Conservation (phyloP, 331 rosid species). For the Quercus phellos region DNA sequence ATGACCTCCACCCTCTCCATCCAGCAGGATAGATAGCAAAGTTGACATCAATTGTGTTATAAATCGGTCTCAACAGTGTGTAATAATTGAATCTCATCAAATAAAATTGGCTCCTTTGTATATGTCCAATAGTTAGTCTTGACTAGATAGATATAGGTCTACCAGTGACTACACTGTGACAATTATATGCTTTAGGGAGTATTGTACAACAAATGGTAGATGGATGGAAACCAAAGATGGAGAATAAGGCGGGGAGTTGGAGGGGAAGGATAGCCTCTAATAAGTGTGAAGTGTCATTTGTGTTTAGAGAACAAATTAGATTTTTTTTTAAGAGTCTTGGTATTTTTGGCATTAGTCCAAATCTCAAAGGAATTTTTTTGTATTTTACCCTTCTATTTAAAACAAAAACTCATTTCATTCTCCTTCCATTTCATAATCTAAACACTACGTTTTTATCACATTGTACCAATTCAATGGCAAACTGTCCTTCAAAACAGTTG, state of each 20-base stretch:
- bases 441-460: no score
- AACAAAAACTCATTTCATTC: no score
- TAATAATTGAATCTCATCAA: neutral
- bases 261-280: neutral
- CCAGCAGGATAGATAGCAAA: neutral
- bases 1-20: conserved; percentile 3
- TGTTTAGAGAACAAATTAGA: no score
- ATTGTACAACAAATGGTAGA: neutral
- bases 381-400: no score
- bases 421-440: no score
- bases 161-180: neutral
- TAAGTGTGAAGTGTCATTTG: no score
- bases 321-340: no score
- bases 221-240: neutral
- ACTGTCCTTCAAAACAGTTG: no score
- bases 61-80: neutral
- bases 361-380: no score
- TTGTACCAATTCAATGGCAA: no score
- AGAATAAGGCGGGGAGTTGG: neutral
- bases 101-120: neutral
- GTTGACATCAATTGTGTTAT: neutral
- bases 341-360: no score
- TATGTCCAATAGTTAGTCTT: neutral
- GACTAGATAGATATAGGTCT: neutral
- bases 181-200: neutral